Percentiles rank a stretch among this genome's conserved stretches.
phyloP scores from a whole-genome alignment of 495 filamentous ascomycete genomes.

The Pyrenula aspistea region DNA sequence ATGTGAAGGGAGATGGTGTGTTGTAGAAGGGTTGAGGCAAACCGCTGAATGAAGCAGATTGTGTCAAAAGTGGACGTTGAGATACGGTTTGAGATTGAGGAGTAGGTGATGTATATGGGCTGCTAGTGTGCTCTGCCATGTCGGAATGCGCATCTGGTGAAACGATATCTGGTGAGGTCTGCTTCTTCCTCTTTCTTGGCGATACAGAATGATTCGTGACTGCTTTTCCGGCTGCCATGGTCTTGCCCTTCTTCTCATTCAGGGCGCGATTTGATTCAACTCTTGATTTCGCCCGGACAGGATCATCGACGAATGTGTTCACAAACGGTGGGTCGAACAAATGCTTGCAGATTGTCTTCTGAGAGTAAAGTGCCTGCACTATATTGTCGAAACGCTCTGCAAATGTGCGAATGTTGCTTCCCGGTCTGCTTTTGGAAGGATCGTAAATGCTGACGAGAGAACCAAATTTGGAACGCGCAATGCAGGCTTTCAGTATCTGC shows the following conservation, averaged over 20 bases:
- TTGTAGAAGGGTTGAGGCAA: not conserved
- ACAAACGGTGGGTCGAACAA: slow-evolving; percentile 19
- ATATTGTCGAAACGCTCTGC: slow-evolving; percentile 3
- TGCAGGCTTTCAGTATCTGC: slow-evolving; percentile 12
- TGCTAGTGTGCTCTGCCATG: not conserved
- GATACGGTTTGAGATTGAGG: not conserved
- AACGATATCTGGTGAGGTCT: not conserved
- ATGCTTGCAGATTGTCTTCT: slow-evolving; percentile 30
- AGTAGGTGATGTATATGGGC: not conserved
- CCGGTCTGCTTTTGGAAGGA: slow-evolving; percentile 1
- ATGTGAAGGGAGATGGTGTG: not conserved
- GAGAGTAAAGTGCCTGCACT: slow-evolving; percentile 3
- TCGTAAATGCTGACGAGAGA: slow-evolving; percentile 1
- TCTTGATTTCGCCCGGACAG: slow-evolving; percentile 8
- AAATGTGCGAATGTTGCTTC: not conserved
- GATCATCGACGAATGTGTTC: slow-evolving; percentile 21
- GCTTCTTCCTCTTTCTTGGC: not conserved
- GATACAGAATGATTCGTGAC: not conserved
- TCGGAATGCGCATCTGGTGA: not conserved
- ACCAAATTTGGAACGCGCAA: not conserved
- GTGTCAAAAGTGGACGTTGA: not conserved
- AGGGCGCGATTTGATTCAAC: slow-evolving; percentile 14
- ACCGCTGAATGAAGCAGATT: not conserved
- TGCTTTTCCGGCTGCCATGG: slow-evolving; percentile 12
- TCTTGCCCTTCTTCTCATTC: slow-evolving; percentile 13